These are phyloP conservation scores for Coniochaeta hoffmannii DNA, from an alignment of 2,329 filamentous ascomycete genomes.

Conservation along the genomic window DNA sequence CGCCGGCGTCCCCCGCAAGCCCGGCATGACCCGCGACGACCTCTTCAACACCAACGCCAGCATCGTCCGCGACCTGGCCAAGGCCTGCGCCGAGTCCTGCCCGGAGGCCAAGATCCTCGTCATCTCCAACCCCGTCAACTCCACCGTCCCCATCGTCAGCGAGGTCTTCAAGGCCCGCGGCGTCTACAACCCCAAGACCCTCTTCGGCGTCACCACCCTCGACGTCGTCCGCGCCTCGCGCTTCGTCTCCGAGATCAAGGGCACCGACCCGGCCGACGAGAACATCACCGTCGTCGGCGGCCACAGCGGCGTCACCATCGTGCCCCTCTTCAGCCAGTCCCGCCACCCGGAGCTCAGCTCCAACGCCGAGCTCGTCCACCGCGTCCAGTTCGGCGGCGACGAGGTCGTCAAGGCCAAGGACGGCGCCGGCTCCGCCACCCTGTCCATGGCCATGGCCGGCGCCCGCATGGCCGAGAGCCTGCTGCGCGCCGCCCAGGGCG, in stretches of 20 bases:
- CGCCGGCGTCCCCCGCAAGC: conserved; percentile 97
- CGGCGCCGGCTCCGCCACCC: conserved; percentile 90
- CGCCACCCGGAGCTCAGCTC: conserved; percentile 76
- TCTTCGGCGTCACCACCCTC: conserved; percentile 99
- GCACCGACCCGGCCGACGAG: conserved; percentile 83
- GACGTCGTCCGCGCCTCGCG: conserved; percentile 95
- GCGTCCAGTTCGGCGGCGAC: conserved; percentile 98
- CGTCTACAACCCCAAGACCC: conserved; percentile 98
- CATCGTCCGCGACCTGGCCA: conserved; percentile 96
- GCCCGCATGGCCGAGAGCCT: conserved; percentile 79
- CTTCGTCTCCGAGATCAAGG: conserved; percentile 95
- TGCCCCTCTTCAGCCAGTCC: conserved; percentile 93
- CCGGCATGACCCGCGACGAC: conserved; percentile 99
- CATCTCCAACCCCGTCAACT: conserved; percentile 99
- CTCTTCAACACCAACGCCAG: conserved; percentile 99
- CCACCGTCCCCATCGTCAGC: conserved; percentile 92
- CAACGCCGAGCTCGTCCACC: conserved; percentile 74
- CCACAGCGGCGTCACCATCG: conserved; percentile 97
- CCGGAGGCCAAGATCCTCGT: conserved; percentile 93
- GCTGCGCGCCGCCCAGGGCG: conserved; percentile 84
- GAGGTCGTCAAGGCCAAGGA: conserved; percentile 99
- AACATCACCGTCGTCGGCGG: conserved; percentile 94
- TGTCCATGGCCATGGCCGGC: conserved; percentile 98
- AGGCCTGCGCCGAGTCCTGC: conserved; percentile 80
- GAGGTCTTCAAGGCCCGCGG: conserved; percentile 94